These are phyloP conservation scores for Maudiozyma serrabonitensis DNA, from an alignment of 805 yeast species.

Conservation along the genomic window DNA sequence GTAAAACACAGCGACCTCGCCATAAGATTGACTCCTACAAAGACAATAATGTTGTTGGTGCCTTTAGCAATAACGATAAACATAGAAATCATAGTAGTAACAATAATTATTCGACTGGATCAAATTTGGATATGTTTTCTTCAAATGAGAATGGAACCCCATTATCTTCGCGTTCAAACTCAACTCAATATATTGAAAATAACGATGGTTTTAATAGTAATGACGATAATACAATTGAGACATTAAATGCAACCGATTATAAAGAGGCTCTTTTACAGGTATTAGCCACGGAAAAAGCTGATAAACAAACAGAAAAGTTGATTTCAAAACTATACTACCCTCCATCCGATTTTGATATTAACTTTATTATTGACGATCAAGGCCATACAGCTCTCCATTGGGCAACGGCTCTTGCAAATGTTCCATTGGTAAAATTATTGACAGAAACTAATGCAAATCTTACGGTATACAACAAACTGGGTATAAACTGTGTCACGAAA, in stretches of 20 bases:
- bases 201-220: background rate
- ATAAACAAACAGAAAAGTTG: slow-evolving; percentile 23
- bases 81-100: background rate
- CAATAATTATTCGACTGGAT: slow-evolving; percentile 9
- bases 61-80: background rate
- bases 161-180: slow-evolving; percentile 16
- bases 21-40: background rate
- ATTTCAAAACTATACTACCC: slow-evolving; percentile 38
- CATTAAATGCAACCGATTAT: slow-evolving; percentile 16
- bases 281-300: slow-evolving; percentile 25
- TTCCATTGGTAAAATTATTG: slow-evolving; percentile 48
- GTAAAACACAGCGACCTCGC: background rate
- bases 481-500: slow-evolving; percentile 63
- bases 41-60: background rate
- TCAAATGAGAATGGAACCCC: slow-evolving; percentile 20
- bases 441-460: slow-evolving; percentile 52
- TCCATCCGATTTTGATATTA: slow-evolving; percentile 54
- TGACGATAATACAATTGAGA: background rate
- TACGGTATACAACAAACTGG: slow-evolving; percentile 40
- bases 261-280: slow-evolving; percentile 25
- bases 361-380: slow-evolving; percentile 65
- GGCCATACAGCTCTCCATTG: slow-evolving; percentile 79
- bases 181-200: background rate
- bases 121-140: slow-evolving; percentile 16
- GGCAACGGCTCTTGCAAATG: slow-evolving; percentile 74